Evolutionary conservation across 1,139 yeast genomes (phyloP).

Genomic region (Debaryomyces subglobosus): DNA sequence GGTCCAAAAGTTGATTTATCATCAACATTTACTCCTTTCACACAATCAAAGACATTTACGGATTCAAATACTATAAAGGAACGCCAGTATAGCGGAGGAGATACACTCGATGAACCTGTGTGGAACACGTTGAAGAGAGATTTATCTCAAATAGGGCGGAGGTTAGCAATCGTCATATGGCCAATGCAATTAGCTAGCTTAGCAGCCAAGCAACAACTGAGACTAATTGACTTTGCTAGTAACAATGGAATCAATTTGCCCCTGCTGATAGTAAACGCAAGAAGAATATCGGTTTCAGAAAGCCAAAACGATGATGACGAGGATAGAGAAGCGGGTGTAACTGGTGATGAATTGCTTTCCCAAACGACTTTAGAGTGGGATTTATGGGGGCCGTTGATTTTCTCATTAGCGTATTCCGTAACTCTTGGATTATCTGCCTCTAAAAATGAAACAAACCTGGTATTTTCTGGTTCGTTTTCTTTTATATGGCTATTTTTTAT

Average conservation of each 20-base stretch:
- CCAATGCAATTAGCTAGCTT: conserved; percentile 54
- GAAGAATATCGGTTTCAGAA: conserved; percentile 33
- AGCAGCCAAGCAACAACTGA: conserved; percentile 49
- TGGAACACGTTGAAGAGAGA: conserved; percentile 70
- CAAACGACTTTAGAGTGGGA: conserved; percentile 70
- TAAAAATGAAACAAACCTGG: conserved; percentile 37
- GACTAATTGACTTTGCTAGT: conserved; percentile 45
- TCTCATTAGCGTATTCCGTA: conserved; percentile 66
- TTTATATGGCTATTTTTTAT: conserved; percentile 60
- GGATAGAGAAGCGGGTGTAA: conserved; percentile 16
- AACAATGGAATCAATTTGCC: conserved; percentile 51
- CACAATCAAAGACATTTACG: conserved; percentile 28
- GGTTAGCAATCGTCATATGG: conserved; percentile 74
- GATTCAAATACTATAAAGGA: conserved; percentile 63
- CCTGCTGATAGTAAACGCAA: conserved; percentile 34
- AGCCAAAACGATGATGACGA: conserved; percentile 34
- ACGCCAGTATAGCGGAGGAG: conserved; percentile 79
- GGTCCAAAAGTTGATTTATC: conserved; percentile 47
- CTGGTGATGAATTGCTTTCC: conserved; percentile 22
- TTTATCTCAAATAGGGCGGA: conserved; percentile 61
- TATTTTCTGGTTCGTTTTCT: conserved; percentile 55
- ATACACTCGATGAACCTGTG: conserved; percentile 85
- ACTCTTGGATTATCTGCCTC: conserved; percentile 50
- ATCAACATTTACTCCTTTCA: conserved; percentile 42
- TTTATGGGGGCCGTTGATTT: conserved; percentile 85